A percentile compares a stretch with the other conserved stretches of the same genome.
phyloP scores from a whole-genome alignment of 1,284 basidiomycete species.

The Malassezia cuniculi region DNA sequence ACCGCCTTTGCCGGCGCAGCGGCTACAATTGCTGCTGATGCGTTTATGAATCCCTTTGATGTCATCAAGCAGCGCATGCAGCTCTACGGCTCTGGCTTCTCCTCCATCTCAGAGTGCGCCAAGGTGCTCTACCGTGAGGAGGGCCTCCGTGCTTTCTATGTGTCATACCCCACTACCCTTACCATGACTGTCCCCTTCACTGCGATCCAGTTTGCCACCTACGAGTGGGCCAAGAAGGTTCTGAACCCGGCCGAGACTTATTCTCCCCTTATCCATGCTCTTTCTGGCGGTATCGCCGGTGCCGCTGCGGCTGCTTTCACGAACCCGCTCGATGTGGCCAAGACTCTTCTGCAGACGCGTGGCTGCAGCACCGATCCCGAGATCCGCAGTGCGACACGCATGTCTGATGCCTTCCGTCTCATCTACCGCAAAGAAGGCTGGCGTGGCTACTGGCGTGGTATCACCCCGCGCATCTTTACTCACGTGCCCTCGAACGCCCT shows the following conservation, averaged over 20 bases:
- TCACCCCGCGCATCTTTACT: slow-evolving; percentile 81
- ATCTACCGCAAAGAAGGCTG: slow-evolving; percentile 75
- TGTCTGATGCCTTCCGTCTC: slow-evolving; percentile 75
- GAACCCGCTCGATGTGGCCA: slow-evolving; percentile 95
- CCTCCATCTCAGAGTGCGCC: slow-evolving; percentile 69
- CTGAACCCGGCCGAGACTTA: slow-evolving; percentile 77
- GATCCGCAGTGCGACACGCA: slow-evolving; percentile 71
- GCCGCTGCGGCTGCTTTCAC: slow-evolving; percentile 89
- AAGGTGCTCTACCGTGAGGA: slow-evolving; percentile 69
- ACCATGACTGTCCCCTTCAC: slow-evolving; percentile 97
- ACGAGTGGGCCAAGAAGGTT: slow-evolving; percentile 79
- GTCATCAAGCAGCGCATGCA: slow-evolving; percentile 99
- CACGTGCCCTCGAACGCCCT: slow-evolving; percentile 95
- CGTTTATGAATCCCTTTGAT: slow-evolving; percentile 99
- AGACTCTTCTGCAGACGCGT: slow-evolving; percentile 87
- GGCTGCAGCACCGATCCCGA: slow-evolving; percentile 68
- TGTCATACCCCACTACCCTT: slow-evolving; percentile 88
- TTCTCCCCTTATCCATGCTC: slow-evolving; percentile 78
- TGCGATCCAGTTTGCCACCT: slow-evolving; percentile 90
- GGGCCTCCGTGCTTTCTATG: slow-evolving; percentile 83
- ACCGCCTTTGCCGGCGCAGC: slow-evolving; percentile 80
- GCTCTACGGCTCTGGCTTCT: slow-evolving; percentile 77
- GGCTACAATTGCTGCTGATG: slow-evolving; percentile 88
- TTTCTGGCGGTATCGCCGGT: slow-evolving; percentile 80
- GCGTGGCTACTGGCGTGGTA: slow-evolving; percentile 71